Percentiles rank a stretch among this genome's conserved stretches.
These are phyloP conservation scores for Neospermospora avenae DNA, from an alignment of 2,329 filamentous ascomycete genomes.

Conservation along the genomic window DNA sequence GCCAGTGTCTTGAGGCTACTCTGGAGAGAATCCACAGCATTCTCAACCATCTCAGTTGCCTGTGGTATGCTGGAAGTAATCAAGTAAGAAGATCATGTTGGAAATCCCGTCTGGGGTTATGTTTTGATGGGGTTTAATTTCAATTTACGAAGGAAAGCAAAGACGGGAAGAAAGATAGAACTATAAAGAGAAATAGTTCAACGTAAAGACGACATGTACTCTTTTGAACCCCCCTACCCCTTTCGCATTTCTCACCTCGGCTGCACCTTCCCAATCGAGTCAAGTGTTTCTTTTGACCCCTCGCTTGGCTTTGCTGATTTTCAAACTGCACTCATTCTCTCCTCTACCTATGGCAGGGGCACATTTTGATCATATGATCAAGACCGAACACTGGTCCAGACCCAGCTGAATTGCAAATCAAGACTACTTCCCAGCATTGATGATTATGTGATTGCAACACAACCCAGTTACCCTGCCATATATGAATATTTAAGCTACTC, in stretches of 20 bases:
- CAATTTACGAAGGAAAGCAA: neutral
- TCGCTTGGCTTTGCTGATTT: neutral
- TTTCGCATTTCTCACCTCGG: slow-evolving; percentile 19
- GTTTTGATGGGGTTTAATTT: neutral
- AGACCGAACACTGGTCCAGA: neutral
- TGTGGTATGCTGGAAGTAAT: slow-evolving; percentile 36
- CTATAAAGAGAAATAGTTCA: slow-evolving; percentile 7
- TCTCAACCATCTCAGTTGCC: too few relatives aligned
- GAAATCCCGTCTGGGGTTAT: neutral
- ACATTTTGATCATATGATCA: slow-evolving; percentile 2
- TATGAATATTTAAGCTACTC: neutral
- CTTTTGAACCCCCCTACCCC: too few relatives aligned
- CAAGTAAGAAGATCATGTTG: slow-evolving; percentile 34
- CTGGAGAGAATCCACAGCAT: too few relatives aligned
- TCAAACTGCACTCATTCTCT: neutral
- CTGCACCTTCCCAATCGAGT: slow-evolving; percentile 22
- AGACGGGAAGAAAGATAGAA: neutral
- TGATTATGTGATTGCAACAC: neutral
- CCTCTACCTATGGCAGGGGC: neutral
- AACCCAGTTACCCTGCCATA: slow-evolving; percentile 1
- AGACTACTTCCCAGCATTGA: neutral
- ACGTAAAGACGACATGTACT: slow-evolving; percentile 1
- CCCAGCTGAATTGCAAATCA: neutral
- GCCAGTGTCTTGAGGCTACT: too few relatives aligned
- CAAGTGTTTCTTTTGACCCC: neutral